Evolutionary conservation across 495 filamentous ascomycete genomes (phyloP), one percentile per base, ranked within the genome.

Genomic region (Antarctomyces pellizariae): DNA sequence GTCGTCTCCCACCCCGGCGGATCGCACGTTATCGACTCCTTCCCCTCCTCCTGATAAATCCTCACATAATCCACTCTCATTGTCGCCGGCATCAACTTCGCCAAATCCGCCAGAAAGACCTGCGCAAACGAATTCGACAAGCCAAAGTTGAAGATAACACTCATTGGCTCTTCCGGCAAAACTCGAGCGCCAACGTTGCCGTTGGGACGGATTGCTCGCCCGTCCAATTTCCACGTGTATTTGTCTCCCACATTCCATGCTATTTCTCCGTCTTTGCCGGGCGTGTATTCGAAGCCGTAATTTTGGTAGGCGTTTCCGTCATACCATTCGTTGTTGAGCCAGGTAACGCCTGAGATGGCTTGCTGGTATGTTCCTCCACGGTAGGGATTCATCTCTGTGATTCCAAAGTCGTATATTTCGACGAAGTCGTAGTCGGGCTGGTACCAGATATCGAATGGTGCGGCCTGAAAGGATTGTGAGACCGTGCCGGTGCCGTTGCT

Each of bases 281-380:
- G 71, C 0, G 48, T 53, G 46, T 83, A 83, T 34, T 83, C 72
- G 31, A 75, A 73, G 9, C 62, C 60, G 46, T 71, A 82, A 4
- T 51, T 65, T 38, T 79, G 74, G 41, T 76, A 80, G 29, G 52
- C 54, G 6, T 67, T 64, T 11, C 66, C 70, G 38, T 79, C 62
- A 44, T 79, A 82, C 75, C 75, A 82, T 25, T 67, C 49, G 30
- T 71, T 67, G 46, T 82, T 78, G 16, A 82, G 51, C 45, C 66
- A 69, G 11, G 64, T 67, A 1, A 78, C 35, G n/a, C 58, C 67
- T 3, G 74, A 79, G 33, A 76, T 54, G 18, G 73, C 72, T 51
- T 82, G 62, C 44, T 82, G 75, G 40, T 58, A 76, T 8, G 60
- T 53, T 2, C 73, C 74, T 26, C 75, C 75, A 18, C 53, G 54